phyloP scores from a whole-genome alignment of 2,329 filamentous ascomycete species.

The Rutstroemia sydowiana region DNA sequence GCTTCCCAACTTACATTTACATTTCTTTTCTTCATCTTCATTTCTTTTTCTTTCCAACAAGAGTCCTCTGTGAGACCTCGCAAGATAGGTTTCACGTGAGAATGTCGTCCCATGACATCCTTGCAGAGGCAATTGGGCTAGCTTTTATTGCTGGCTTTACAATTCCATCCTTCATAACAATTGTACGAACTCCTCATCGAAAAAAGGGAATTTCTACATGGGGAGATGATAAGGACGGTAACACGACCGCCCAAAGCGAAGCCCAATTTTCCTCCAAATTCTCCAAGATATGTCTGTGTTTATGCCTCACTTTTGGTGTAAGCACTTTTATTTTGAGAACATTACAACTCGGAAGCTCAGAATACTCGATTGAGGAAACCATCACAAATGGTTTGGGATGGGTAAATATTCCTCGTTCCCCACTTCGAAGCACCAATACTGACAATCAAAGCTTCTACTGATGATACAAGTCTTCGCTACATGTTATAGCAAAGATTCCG shows the following conservation, averaged over 20 bases:
- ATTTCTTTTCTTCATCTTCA: too few species aligned
- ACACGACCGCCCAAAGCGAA: conserved; percentile 54
- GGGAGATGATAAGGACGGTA: conserved; percentile 65
- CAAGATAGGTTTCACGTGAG: too few species aligned
- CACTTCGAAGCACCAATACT: neutral
- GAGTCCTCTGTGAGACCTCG: too few species aligned
- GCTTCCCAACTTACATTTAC: too few species aligned
- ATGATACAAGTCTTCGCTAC: conserved; percentile 8
- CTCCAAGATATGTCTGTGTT: conserved; percentile 27
- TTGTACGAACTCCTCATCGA: neutral
- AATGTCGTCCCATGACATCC: conserved; percentile 1
- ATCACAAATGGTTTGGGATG: neutral
- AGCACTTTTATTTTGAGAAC: conserved; percentile 42
- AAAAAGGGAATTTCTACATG: neutral
- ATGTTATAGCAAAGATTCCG: conserved; percentile 10
- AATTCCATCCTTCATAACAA: conserved; percentile 2
- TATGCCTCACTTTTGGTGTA: conserved; percentile 31
- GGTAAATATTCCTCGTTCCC: conserved; percentile 1
- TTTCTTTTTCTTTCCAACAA: too few species aligned
- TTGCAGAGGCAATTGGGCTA: conserved; percentile 8
- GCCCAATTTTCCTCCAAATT: conserved; percentile 52
- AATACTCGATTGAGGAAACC: neutral
- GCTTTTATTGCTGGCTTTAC: conserved; percentile 2
- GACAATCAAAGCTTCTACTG: conserved; percentile 1
- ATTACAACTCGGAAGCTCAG: conserved; percentile 33